Base-by-base conservation (phyloP, 768 basidiomycete species). In the Pleurotus pulmonarius region DNA sequence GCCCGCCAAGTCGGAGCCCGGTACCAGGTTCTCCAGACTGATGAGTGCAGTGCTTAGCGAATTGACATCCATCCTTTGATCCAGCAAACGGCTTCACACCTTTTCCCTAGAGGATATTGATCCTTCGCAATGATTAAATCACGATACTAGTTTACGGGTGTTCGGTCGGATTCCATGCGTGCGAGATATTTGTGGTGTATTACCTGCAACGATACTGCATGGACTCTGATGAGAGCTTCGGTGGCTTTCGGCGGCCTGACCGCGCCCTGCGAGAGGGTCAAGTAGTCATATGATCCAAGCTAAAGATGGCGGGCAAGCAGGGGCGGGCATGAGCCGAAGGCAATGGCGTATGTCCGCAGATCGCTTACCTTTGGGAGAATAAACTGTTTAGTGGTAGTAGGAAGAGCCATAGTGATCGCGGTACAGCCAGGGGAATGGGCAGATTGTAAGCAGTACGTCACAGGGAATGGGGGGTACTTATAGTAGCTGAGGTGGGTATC, bases 201-300 rank as follows among this genome's bases (percentile, higher is more conserved):
- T 53, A 76, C 78, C 67, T 83, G 79, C 7, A 85, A 68, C 34
- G 83, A 85, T 13, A 83, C 82, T 0, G 82, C 80, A 55, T 80
- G 77, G 8, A 80, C 70, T 61, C 79, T 81, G 59, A 85, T 76
- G 24, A 83, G 72, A 7, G 83, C 83, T 54, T 86, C 77, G 20
- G 65, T 71, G 1, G 79, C 64, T 48, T 70, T 75, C 2, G 75
- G 77, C 47, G 67, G 59, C 4, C 55, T 54, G 24, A 74, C 47
- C 4, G 64, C 59, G 5, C 60, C 60, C 20, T 73, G 64, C 25
- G 65, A 63, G 25, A 72, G 48, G 15, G 55, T 58, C 3, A 73
- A 66, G 47, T 68, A 61, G 1, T 70, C 52, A 56, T 60, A 59
- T 0, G 69, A 64, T 3, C 65, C 66, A 49, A 46, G 54, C 63